phyloP scores from a whole-genome alignment of 78 protist genomes.

The Dictyostelium capitatum region DNA sequence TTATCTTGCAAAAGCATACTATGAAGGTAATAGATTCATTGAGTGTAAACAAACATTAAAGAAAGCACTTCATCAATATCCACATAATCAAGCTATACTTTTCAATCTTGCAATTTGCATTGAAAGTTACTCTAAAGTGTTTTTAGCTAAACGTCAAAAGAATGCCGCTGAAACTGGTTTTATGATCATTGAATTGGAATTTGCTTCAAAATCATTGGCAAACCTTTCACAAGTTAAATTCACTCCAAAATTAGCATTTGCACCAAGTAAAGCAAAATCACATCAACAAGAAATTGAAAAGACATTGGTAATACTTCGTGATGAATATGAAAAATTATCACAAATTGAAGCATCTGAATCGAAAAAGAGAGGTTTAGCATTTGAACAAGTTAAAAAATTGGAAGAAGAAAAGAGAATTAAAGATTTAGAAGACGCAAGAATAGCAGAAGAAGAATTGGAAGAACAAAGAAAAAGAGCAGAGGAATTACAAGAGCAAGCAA shows the following conservation, averaged over 20 bases:
- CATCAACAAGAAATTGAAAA: constrained; percentile 7
- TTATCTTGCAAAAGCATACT: constrained; percentile 81
- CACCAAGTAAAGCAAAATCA: not conserved
- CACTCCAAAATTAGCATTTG: constrained; percentile 18
- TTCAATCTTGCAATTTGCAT: constrained; percentile 62
- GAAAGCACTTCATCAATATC: constrained; percentile 58
- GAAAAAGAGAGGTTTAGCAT: constrained; percentile 3
- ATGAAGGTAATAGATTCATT: constrained; percentile 12
- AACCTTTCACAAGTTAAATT: not conserved
- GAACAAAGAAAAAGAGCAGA: constrained; percentile 18
- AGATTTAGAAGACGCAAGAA: not conserved
- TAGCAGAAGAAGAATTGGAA: constrained; percentile 1
- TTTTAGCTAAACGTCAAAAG: constrained; percentile 8
- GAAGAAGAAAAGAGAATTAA: constrained; percentile 24
- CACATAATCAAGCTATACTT: constrained; percentile 28
- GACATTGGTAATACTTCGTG: not conserved
- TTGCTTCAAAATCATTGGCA: constrained; percentile 18
- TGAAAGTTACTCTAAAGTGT: constrained; percentile 1
- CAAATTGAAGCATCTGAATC: not conserved
- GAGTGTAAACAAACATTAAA: constrained; percentile 77
- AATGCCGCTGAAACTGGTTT: not conserved
- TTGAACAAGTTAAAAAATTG: not conserved
- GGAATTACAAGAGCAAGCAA: constrained; percentile 1
- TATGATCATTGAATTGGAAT: constrained; percentile 1
- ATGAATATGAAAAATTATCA: not conserved